Base-by-base conservation (phyloP, 345 rosid genomes). In the Populus euphratica region DNA sequence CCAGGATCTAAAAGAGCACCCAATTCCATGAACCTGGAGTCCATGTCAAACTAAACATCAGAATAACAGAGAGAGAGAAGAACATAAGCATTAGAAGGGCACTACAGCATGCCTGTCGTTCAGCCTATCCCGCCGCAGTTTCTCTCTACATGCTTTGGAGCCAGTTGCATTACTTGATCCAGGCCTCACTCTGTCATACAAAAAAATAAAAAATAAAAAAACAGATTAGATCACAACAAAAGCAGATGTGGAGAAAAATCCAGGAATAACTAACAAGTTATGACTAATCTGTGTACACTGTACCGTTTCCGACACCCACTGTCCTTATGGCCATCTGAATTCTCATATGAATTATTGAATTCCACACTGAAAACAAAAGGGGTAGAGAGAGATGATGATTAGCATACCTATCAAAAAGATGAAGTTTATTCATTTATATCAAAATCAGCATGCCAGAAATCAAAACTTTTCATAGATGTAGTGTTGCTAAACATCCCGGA, bases 261-360 rank as follows among this genome's bases (percentile, higher is more conserved):
- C 6, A 21, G 47, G 41, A 21, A 59, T n/a, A n/a, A 33, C 59
- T 2, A 76, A 39, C 6, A 38, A 73, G 11, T 44, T 49, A 68
- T 16, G 7, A 39, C 25, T 12, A 4, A 70, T 21, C 33, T 44
- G 35, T 21, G 38, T 11, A n/a, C 23, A 17, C 31, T 1, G 21
- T 82, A 86, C 91, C 87, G 69, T 76, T 86, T 86, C 18, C 74
- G 73, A 49, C 81, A 83, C 72, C 81, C 79, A 77, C 73, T 33
- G 47, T 80, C 88, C 76, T 83, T 75, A 9, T 64, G 29, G 69
- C 44, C 67, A 68, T 83, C 86, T 10, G 80, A 81, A 68, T 83
- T 80, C 66, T 69, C 86, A 70, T 71, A 78, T 20, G 84, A 79
- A 31, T 81, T 87, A 73, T 82, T 79, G 29, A 85, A 76, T 36